Evolutionary conservation across 2,329 filamentous ascomycete genomes (phyloP), one percentile per base, ranked within the genome.

Genomic region (Raffaelea ambrosiae): DNA sequence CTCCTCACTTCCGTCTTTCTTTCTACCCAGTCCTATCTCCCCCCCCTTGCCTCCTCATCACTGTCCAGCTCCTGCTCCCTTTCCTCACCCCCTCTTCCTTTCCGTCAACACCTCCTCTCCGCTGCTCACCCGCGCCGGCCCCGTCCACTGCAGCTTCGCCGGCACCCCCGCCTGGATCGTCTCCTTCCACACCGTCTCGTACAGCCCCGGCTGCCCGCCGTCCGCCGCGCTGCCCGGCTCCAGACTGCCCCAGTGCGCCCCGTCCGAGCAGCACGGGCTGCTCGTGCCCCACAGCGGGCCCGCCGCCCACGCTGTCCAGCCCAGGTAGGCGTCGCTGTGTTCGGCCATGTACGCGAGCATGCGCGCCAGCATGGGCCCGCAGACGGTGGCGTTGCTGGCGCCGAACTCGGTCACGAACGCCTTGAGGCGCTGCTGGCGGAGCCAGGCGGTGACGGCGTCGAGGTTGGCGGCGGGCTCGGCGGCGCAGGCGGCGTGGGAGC

Each of bases 351-450:
- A 71, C 45, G 68, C 64, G 14, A 74, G 50, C 7, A 72, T 66
- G 26, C 65, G 61, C 13, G 59, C 58, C 5, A 74, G 61, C 57
- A 71, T 70, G 3, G 55, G 52, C 1, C 57, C 61, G 51, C 67
- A 69, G 41, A 62, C 63, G 1, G 69, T 70, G 35, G 68, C 66
- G 52, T 71, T 71, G 8, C 63, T 59, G 4, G 66, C 70, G 41
- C 72, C 71, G 51, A 74, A 74, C 52, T 74, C 71, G 40, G 70
- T 71, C 40, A 74, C 64, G 56, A 75, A 68, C 38, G 70, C 71
- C 54, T 71, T 73, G 49, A 72, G 62, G 41, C 63, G 60, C 58
- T 72, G 57, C 48, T 66, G 19, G 51, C 66, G 58, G 16, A 75
- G 61, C 71, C 70, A 74, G n/a, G 57, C 54, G 0, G 71, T 74